Conservation (phyloP, 2,329 filamentous ascomycete species). For the Bertia moriformis region DNA sequence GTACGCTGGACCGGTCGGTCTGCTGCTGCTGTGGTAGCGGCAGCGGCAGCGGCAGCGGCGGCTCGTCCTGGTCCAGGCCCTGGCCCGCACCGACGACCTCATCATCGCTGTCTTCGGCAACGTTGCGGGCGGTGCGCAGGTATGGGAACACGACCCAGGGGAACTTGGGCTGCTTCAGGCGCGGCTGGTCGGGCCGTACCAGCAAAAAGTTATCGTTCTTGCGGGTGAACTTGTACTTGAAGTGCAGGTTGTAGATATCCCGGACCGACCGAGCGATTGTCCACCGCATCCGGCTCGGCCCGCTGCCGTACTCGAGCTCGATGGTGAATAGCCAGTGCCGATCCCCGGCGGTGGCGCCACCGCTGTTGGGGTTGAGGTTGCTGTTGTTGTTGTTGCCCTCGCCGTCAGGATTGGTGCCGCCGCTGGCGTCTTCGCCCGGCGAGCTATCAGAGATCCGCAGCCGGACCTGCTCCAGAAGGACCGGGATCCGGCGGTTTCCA, state of each 20-base stretch:
- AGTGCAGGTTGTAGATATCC: slow-evolving; percentile 84
- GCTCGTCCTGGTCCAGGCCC: slow-evolving; percentile 14
- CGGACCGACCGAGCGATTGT: slow-evolving; percentile 71
- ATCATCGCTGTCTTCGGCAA: slow-evolving; percentile 63
- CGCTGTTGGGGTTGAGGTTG: too few species aligned
- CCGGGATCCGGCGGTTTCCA: slow-evolving; percentile 84
- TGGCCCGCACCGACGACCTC: slow-evolving; percentile 44
- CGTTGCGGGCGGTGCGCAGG: slow-evolving; percentile 62
- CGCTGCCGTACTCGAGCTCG: slow-evolving; percentile 89
- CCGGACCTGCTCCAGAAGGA: slow-evolving; percentile 88
- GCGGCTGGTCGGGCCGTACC: slow-evolving; percentile 45
- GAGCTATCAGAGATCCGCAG: slow-evolving; percentile 70
- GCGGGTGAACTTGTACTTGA: slow-evolving; percentile 66
- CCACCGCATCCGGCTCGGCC: slow-evolving; percentile 93
- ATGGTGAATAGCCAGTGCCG: slow-evolving; percentile 80
- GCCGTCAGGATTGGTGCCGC: too few species aligned
- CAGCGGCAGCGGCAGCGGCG: not conserved
- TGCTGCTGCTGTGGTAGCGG: not conserved
- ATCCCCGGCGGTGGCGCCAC: too few species aligned
- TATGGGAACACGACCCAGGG: slow-evolving; percentile 83
- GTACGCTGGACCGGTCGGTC: slow-evolving; percentile 23
- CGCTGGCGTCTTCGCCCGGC: slow-evolving; percentile 47
- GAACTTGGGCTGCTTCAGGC: slow-evolving; percentile 76
- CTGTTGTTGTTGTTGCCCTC: slow-evolving; percentile 27
- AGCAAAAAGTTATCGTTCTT: slow-evolving; percentile 73